Percentiles rank a stretch among this genome's conserved stretches.
phyloP scores from a whole-genome alignment of 106 monocot species.

The Hemerocallis citrina region DNA sequence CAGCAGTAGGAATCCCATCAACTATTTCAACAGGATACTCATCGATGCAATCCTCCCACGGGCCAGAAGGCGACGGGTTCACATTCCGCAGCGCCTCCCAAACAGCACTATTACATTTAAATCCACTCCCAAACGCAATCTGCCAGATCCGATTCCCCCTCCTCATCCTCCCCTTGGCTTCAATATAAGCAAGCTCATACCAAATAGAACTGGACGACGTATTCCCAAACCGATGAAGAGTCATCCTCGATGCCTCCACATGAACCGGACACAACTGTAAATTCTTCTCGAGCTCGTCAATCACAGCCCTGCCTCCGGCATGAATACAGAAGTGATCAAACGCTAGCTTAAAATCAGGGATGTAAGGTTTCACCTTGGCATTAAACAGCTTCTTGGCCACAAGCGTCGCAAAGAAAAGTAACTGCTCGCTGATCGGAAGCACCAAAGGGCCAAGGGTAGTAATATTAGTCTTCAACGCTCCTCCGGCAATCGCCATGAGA shows the following conservation, averaged over 20 bases:
- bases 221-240: constrained; percentile 19
- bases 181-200: constrained; percentile 20
- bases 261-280: constrained; percentile 14
- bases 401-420: constrained; percentile 15
- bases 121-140: constrained; percentile 22
- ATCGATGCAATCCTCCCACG: constrained; percentile 60
- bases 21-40: constrained; percentile 42
- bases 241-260: constrained; percentile 19
- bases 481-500: constrained; percentile 17
- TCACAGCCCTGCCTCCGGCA: constrained; percentile 21
- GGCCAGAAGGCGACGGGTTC: constrained; percentile 30
- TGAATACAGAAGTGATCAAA: constrained; percentile 24
- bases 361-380: constrained; percentile 15
- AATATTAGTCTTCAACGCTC: constrained; percentile 20
- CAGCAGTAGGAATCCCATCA: constrained; percentile 25
- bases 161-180: constrained; percentile 19
- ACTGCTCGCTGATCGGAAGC: constrained; percentile 23
- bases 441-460: constrained; percentile 19
- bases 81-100: constrained; percentile 64
- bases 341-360: constrained; percentile 24
- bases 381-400: constrained; percentile 22
- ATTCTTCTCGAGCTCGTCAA: constrained; percentile 28
- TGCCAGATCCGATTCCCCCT: constrained; percentile 18
- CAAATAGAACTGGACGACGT: constrained; percentile 26
- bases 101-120: constrained; percentile 31